phyloP scores from a whole-genome alignment of 257 asterid genomes.

The Solanum chmielewskii region DNA sequence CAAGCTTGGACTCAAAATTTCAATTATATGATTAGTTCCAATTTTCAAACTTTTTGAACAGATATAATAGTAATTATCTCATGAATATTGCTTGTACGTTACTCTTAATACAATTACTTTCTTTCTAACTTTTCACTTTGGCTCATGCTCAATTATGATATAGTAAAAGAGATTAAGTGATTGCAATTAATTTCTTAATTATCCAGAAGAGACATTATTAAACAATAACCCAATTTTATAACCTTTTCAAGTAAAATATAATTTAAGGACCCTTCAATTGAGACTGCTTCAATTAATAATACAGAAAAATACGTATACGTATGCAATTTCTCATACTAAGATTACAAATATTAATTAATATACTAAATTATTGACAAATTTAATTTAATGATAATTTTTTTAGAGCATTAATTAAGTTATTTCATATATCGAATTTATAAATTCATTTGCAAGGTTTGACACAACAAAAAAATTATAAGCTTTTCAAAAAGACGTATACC shows the following conservation, averaged over 20 bases:
- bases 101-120: neutral
- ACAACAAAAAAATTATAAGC: neutral
- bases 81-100: neutral
- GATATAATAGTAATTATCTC: neutral
- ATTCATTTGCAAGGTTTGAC: no score
- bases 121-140: neutral
- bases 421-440: no score
- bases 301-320: neutral
- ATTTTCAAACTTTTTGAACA: neutral
- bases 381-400: no score
- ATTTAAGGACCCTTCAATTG: neutral
- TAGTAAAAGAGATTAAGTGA: neutral
- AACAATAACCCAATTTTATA: neutral
- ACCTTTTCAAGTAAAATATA: neutral
- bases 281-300: neutral
- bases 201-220: neutral
- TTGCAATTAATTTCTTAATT: neutral
- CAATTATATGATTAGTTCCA: neutral
- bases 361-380: no score
- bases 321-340: neutral
- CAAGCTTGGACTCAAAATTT: neutral
- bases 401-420: no score
- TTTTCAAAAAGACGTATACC: neutral
- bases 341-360: no score
- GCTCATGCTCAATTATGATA: neutral